phyloP scores from a whole-genome alignment of 768 basidiomycete genomes.

The Rhizopogon salebrosus region DNA sequence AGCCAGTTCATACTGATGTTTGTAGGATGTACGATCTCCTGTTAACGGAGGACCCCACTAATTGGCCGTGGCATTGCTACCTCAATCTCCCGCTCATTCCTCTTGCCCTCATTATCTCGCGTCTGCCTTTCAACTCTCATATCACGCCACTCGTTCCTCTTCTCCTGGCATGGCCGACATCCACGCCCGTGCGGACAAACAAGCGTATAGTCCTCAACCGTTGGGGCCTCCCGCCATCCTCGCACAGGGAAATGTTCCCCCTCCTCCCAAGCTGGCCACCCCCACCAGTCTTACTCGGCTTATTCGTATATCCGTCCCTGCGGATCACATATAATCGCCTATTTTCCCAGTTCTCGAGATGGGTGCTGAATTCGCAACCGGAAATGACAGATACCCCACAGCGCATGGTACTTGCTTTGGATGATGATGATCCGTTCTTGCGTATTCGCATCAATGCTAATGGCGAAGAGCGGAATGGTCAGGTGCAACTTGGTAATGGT shows the following conservation, averaged over 20 bases:
- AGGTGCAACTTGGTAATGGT: slow-evolving; percentile 8
- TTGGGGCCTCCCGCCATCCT: not conserved
- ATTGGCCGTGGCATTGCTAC: slow-evolving; percentile 76
- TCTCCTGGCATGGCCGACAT: slow-evolving; percentile 26
- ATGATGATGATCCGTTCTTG: slow-evolving; percentile 26
- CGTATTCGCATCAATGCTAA: slow-evolving; percentile 28
- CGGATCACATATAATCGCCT: slow-evolving; percentile 38
- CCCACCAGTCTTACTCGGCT: slow-evolving; percentile 50
- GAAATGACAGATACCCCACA: slow-evolving; percentile 15
- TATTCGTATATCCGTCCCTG: slow-evolving; percentile 47
- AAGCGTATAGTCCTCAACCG: slow-evolving; percentile 7
- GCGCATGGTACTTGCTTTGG: slow-evolving; percentile 14
- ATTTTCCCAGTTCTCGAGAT: slow-evolving; percentile 35
- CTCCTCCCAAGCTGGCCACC: slow-evolving; percentile 49
- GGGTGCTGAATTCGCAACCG: slow-evolving; percentile 35
- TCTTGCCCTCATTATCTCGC: slow-evolving; percentile 58
- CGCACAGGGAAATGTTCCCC: slow-evolving; percentile 18
- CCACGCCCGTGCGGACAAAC: slow-evolving; percentile 14
- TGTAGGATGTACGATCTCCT: slow-evolving; percentile 57
- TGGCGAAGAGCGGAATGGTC: slow-evolving; percentile 20
- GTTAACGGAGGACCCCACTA: slow-evolving; percentile 60
- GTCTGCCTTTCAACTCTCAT: slow-evolving; percentile 36
- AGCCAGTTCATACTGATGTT: not conserved
- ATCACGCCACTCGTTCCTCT: slow-evolving; percentile 19
- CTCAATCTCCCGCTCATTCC: slow-evolving; percentile 73